phyloP scores from a whole-genome alignment of 2,329 filamentous ascomycete species.

The Fusarium anthophilum region DNA sequence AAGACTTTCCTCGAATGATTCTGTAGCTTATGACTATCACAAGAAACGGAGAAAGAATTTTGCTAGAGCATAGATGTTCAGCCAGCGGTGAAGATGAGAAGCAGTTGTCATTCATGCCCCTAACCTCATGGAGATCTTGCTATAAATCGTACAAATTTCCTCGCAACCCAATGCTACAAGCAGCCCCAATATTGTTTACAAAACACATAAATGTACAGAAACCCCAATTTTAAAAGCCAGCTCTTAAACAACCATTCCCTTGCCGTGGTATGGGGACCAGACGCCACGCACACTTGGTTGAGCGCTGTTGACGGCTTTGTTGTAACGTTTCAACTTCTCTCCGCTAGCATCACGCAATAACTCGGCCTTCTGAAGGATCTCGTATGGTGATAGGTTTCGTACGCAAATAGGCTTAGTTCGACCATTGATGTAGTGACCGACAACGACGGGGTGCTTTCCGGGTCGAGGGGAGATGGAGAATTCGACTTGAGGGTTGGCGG shows the following conservation, averaged over 20 bases:
- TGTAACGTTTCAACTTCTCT: constrained; percentile 73
- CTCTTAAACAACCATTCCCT: constrained; percentile 61
- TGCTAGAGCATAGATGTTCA: not conserved
- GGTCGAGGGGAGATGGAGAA: constrained; percentile 91
- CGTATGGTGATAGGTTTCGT: constrained; percentile 80
- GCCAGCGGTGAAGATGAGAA: not conserved
- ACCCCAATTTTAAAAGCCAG: constrained; percentile 4
- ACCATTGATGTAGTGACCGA: constrained; percentile 93
- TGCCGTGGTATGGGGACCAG: constrained; percentile 76
- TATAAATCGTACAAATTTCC: constrained; percentile 42
- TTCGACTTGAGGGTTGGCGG: constrained; percentile 86
- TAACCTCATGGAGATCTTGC: constrained; percentile 30
- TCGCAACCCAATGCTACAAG: constrained; percentile 44
- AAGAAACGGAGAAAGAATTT: not conserved
- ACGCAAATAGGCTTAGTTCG: constrained; percentile 87
- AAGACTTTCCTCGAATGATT: not conserved
- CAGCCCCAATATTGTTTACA: constrained; percentile 39
- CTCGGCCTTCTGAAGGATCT: constrained; percentile 83
- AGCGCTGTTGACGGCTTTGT: constrained; percentile 71
- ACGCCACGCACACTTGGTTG: constrained; percentile 74
- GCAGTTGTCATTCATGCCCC: constrained; percentile 25
- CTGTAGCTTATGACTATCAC: not conserved
- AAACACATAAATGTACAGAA: constrained; percentile 41
- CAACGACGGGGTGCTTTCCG: constrained; percentile 87
- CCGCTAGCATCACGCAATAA: constrained; percentile 78